Evolutionary conservation across 2,329 filamentous ascomycete genomes (phyloP).

Genomic region (Emmonsiellopsis sp.): DNA sequence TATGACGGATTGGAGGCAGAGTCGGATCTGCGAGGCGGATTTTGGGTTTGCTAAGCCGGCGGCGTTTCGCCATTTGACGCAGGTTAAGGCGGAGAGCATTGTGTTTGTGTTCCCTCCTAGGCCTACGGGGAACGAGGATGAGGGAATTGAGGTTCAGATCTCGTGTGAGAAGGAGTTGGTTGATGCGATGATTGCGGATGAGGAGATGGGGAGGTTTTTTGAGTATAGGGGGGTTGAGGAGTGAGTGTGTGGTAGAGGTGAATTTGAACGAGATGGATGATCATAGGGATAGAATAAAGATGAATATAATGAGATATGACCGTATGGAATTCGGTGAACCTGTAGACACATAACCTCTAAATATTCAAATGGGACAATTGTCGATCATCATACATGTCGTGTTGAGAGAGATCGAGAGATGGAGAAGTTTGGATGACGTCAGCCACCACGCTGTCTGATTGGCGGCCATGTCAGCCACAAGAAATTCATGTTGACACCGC

Average conservation of each 20-base stretch:
- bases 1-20: conserved; percentile 29
- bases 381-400: too few relatives aligned
- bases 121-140: conserved; percentile 17
- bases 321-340: too few relatives aligned
- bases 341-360: too few relatives aligned
- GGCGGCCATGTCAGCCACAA: too few relatives aligned
- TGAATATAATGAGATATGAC: too few relatives aligned
- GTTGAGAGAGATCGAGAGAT: too few relatives aligned
- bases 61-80: conserved; percentile 25
- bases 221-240: conserved; percentile 29
- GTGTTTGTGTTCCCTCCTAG: conserved; percentile 26
- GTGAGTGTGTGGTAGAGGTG: not conserved
- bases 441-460: too few relatives aligned
- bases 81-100: conserved; percentile 21
- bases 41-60: conserved; percentile 31
- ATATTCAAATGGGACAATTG: too few relatives aligned
- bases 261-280: not conserved
- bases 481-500: too few relatives aligned
- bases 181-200: conserved; percentile 24
- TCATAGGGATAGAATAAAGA: too few relatives aligned
- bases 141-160: conserved; percentile 29
- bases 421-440: too few relatives aligned
- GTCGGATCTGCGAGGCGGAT: conserved; percentile 19
- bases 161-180: conserved; percentile 27
- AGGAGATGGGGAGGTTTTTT: conserved; percentile 29